Conservation (phyloP, 2,329 filamentous ascomycete species). For the Pyricularia sp. region DNA sequence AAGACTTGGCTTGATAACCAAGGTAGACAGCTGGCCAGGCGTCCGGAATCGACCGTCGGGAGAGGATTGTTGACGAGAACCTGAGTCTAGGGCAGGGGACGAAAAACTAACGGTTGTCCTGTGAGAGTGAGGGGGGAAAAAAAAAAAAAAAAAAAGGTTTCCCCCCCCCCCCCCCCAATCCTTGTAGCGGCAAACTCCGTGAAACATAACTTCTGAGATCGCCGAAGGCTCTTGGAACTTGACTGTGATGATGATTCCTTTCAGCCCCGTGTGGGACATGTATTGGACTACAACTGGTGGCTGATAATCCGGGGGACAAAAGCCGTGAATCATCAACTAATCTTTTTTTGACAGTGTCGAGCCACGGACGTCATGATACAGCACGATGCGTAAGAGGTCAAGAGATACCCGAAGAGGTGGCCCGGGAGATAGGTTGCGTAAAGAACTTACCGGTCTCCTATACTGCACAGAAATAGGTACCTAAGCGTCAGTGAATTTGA, state of each 20-base stretch:
- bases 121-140: neutral
- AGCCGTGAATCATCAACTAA: neutral
- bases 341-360: neutral
- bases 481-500: neutral
- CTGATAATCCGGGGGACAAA: neutral
- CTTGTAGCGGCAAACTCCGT: neutral
- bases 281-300: neutral
- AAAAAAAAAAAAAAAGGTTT: neutral
- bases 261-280: neutral
- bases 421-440: neutral
- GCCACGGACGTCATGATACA: neutral
- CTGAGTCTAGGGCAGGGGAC: neutral
- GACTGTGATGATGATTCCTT: neutral
- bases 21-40: neutral
- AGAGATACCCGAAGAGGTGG: neutral
- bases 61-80: neutral
- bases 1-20: neutral
- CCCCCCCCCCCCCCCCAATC: no score
- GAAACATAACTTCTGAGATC: neutral
- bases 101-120: no score
- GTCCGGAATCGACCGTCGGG: neutral
- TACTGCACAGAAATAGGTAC: neutral
- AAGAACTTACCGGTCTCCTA: neutral
- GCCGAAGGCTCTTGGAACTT: neutral
- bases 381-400: neutral